Base-by-base conservation (phyloP, 2,329 filamentous ascomycete genomes). In the Colletotrichum simmondsii region DNA sequence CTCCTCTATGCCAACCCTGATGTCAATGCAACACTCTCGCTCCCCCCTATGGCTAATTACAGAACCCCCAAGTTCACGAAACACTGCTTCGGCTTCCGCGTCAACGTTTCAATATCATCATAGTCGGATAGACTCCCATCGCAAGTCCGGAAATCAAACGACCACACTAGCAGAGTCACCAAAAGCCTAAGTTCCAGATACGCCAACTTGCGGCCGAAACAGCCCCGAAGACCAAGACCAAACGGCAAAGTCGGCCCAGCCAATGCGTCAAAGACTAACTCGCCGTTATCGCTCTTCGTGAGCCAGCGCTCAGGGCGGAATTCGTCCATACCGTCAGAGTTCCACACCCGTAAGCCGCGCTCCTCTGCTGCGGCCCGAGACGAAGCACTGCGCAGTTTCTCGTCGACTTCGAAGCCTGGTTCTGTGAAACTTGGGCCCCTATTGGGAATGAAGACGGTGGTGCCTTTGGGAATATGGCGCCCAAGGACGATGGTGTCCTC, bases 151-250 rank as follows among this genome's bases (percentile, higher is more conserved):
- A 77, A 65, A 69, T 80, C 75, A 30, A 81, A 79, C 0, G 75
- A 73, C 80, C 80, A 81, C 2, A 78, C 54, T 11, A 81, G 52
- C 32, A 81, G 66, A 4, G 78, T 76, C 32, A 78, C 74, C 4
- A 79, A 71, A 30, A 81, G 75, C 35, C 75, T 76, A 59, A 80
- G 71, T 75, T 80, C 76, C 4, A 81, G 71, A 8, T 79, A 79
- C 1, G 66, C 59, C 49, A 68, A 22, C 26, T 59, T 35, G 77
- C 80, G 58, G 2, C 69, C 63, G 16, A 67, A 72, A 19, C 64
- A 72, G 7, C 58, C 58, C 14, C 64, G 59, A 5, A 72, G 58
- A 3, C 64, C 52, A 7, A 67, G 24, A 5, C 64, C 63, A 26
- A 72, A 72, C 10, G 69, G 58, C 2, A 64, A 24, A 5, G 49